These are phyloP conservation scores for Aegle marmelos DNA, from an alignment of 345 rosid genomes.

Conservation along the genomic window DNA sequence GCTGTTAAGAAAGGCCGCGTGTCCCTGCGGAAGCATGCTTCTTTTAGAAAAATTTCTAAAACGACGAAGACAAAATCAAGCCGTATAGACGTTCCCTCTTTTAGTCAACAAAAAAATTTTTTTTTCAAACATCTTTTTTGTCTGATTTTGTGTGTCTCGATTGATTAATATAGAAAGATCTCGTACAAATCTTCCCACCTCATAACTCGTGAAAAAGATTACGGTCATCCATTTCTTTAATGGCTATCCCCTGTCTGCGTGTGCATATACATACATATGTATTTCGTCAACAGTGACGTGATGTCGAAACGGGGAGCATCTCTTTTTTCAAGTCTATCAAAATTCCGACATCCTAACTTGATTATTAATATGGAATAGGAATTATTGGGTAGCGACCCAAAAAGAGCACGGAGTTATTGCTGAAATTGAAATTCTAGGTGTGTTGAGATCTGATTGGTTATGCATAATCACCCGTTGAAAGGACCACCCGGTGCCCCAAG, in stretches of 20 bases:
- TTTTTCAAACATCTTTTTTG: not conserved
- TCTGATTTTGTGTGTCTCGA: not conserved
- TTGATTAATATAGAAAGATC: not conserved
- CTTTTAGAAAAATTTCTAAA: not conserved
- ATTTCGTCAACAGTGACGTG: not conserved
- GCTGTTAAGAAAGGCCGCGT: not conserved
- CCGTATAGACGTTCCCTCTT: not conserved
- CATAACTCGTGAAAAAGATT: not conserved
- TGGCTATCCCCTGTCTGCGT: too few species aligned
- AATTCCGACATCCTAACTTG: not conserved
- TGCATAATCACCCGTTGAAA: not conserved
- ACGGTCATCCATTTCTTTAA: too few species aligned
- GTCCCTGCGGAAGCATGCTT: not conserved
- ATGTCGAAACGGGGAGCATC: not conserved
- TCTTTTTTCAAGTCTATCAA: not conserved
- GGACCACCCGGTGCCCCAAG: not conserved
- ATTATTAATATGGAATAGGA: too few species aligned
- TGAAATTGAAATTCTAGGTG: not conserved
- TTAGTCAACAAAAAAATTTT: not conserved
- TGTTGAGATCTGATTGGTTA: not conserved
- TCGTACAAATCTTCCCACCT: not conserved
- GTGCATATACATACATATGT: too few species aligned
- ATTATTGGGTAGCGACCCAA: not conserved
- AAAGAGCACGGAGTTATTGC: not conserved
- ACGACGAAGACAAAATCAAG: slow-evolving; percentile 3